Percentiles rank a stretch among this genome's conserved stretches.
phyloP scores from a whole-genome alignment of 2,329 filamentous ascomycete species.

The Arthroderma sp. region DNA sequence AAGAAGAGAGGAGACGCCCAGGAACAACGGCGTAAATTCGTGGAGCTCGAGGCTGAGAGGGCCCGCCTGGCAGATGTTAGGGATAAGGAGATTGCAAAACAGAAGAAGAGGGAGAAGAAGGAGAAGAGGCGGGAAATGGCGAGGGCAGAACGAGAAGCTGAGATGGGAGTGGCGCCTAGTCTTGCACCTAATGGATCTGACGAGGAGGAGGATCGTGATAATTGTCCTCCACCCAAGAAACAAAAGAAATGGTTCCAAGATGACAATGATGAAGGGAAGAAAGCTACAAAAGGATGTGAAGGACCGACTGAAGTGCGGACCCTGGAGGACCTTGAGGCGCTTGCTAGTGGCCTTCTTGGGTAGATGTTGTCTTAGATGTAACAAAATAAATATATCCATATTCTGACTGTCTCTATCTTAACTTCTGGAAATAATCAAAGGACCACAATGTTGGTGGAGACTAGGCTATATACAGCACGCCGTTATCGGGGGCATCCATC shows the following conservation, averaged over 20 bases:
- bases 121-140: conserved; percentile 29
- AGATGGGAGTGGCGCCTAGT: conserved; percentile 18
- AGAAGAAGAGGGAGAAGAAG: conserved; percentile 48
- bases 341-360: conserved; percentile 32
- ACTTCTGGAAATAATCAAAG: too few species aligned
- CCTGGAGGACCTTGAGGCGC: conserved; percentile 34
- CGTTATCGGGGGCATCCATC: too few species aligned
- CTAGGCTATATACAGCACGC: too few species aligned
- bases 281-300: conserved; percentile 13
- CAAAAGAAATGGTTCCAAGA: conserved; percentile 28
- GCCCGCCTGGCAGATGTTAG: conserved; percentile 63
- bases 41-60: conserved; percentile 59
- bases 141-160: conserved; percentile 24
- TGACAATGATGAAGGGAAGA: conserved; percentile 16
- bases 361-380: conserved; percentile 11
- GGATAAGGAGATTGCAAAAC: conserved; percentile 69
- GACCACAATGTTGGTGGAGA: too few species aligned
- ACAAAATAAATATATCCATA: background rate
- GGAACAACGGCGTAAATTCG: conserved; percentile 61
- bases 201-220: conserved; percentile 12
- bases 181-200: conserved; percentile 22
- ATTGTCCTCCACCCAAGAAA: conserved; percentile 25
- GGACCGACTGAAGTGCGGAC: conserved; percentile 27
- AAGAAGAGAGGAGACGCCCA: conserved; percentile 59
- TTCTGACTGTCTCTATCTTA: background rate